Percentiles rank a stretch among this genome's conserved stretches.
Evolutionary conservation across 371 early-diverging fungal genomes (phyloP).

Genomic region (Chytridium lagenaria): DNA sequence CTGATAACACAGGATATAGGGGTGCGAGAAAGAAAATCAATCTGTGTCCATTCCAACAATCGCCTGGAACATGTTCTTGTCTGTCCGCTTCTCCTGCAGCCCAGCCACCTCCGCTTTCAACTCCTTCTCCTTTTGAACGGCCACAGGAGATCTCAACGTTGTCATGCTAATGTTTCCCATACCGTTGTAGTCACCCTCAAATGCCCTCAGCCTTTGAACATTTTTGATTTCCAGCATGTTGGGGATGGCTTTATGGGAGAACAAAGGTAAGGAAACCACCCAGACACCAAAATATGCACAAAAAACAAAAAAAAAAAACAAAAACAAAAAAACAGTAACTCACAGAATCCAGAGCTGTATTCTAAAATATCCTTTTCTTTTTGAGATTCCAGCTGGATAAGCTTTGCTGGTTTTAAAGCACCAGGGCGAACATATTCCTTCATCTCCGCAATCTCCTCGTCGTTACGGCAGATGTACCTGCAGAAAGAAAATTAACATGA

Average conservation of each 20-base stretch:
- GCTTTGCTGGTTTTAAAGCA: slow-evolving; percentile 38
- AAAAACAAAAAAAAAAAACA: neutral
- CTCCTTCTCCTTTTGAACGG: slow-evolving; percentile 11
- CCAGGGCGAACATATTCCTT: slow-evolving; percentile 32
- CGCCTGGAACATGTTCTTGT: neutral
- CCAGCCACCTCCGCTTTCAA: neutral
- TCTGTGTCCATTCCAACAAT: slow-evolving; percentile 1
- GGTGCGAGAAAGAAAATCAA: no score
- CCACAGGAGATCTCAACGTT: slow-evolving; percentile 18
- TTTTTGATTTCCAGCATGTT: slow-evolving; percentile 51
- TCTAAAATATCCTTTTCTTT: slow-evolving; percentile 45
- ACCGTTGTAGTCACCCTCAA: slow-evolving; percentile 68
- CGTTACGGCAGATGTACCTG: slow-evolving; percentile 58
- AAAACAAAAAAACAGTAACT: slow-evolving; percentile 2
- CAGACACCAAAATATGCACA: neutral
- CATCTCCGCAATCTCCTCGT: slow-evolving; percentile 57
- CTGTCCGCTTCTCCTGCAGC: neutral
- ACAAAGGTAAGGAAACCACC: neutral
- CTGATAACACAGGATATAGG: no score
- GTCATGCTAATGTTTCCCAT: slow-evolving; percentile 52
- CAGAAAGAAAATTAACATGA: neutral
- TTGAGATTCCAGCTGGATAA: slow-evolving; percentile 40
- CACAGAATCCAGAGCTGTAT: slow-evolving; percentile 52
- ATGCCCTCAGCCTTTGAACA: slow-evolving; percentile 50
- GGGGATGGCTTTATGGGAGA: slow-evolving; percentile 47